These are phyloP conservation scores for Heracleum sosnowskyi DNA, from an alignment of 129 eudicot genomes.

Conservation along the genomic window DNA sequence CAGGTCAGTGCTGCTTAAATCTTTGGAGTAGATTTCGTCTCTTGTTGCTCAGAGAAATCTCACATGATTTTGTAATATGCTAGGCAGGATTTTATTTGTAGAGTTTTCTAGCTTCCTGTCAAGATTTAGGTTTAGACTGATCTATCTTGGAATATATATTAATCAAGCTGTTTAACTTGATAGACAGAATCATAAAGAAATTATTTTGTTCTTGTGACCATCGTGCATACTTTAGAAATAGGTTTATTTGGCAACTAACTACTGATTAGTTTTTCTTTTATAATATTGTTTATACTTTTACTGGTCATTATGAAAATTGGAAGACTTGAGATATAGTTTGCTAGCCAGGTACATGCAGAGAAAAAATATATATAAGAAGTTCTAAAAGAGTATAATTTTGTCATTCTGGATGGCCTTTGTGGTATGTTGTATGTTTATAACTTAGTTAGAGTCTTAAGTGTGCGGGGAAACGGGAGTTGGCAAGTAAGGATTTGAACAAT, in stretches of 20 bases:
- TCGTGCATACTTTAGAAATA: background rate
- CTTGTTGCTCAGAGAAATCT: too few relatives aligned
- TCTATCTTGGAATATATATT: background rate
- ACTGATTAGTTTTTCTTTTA: background rate
- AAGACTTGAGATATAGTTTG: background rate
- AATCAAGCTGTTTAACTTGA: background rate
- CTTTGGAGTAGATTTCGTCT: too few relatives aligned
- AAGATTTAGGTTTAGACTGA: background rate
- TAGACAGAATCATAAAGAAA: background rate
- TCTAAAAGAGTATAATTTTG: background rate
- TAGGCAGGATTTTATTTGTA: background rate
- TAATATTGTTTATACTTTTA: background rate
- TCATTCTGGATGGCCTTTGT: background rate
- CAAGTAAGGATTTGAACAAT: background rate
- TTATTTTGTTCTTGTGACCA: background rate
- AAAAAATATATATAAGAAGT: background rate
- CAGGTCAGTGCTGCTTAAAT: constrained; percentile 31
- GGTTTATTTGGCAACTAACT: background rate
- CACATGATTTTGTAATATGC: too few relatives aligned
- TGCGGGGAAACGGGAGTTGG: background rate
- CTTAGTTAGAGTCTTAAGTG: background rate
- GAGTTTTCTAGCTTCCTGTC: background rate
- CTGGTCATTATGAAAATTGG: background rate
- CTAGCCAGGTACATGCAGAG: background rate
- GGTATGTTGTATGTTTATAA: background rate